Base-by-base conservation (phyloP, 1,139 yeast genomes). In the Saccharomyces hybrid region DNA sequence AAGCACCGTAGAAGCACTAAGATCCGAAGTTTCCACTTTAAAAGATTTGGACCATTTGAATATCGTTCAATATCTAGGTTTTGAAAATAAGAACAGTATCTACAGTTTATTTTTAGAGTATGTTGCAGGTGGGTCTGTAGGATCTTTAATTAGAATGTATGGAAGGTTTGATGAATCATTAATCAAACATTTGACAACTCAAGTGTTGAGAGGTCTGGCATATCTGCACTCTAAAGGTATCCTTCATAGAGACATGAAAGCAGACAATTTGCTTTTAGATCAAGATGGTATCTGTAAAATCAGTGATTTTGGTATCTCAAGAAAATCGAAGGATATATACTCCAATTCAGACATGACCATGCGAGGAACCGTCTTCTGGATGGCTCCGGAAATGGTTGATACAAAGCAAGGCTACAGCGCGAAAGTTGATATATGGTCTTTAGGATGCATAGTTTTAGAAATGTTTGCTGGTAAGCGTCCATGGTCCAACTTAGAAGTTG, bases 311-410 rank as follows among this genome's bases (percentile, higher is more conserved):
- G 99, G 99, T 47, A 95, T 95, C 56, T 90, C 98, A 50, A 91
- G 90, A 67, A 81, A 85, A 63, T 87, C 96, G 0, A 80, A 82
- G 59, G 93, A 93, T 67, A 88, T 93, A 47, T 93, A 93, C 69
- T 84, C 88, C 27, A 91, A 93, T 66, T 91, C 97, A 2, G 97
- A 89, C 56, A 88, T 91, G 96, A 91, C 98, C 13, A 87, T 86
- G 93, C 97, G 95, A 71, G 99, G 99, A 23, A 91, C 99, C 0
- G 91, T 95, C 2, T 95, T 91, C 69, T 95, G 99, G 99, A 95
- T 95, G 99, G 99, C 99, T 0, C 99, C 99, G 0, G 99, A 95
- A 69, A 97, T 95, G 57, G 90, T 95, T 55, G 87, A 86, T 63
- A 85, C 83, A 54, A 87, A 86, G 61, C 96, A 86, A 67, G 98